phyloP scores from a whole-genome alignment of 768 basidiomycete genomes.

The Lactarius pseudohatsudake region DNA sequence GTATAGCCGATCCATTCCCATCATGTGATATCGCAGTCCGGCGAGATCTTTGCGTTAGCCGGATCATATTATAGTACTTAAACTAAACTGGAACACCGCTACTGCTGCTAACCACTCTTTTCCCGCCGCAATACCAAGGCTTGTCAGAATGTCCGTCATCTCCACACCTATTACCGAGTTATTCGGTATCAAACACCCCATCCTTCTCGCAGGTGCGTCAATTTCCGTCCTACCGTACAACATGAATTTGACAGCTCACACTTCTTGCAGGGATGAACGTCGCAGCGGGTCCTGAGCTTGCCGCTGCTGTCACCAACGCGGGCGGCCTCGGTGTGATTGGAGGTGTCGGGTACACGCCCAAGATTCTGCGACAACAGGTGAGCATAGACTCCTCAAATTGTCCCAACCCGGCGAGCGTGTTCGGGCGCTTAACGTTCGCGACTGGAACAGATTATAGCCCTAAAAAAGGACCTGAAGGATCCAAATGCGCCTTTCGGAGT shows the following conservation, averaged over 20 bases:
- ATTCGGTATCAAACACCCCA: conserved; percentile 86
- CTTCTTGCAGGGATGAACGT: conserved; percentile 59
- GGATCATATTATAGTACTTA: not conserved
- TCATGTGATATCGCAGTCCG: not conserved
- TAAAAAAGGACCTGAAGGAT: conserved; percentile 73
- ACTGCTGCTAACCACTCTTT: not conserved
- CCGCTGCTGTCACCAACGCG: conserved; percentile 92
- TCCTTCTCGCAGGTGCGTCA: conserved; percentile 71
- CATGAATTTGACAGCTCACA: not conserved
- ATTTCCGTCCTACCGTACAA: not conserved
- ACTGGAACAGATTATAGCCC: conserved; percentile 54
- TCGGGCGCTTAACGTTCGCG: no score
- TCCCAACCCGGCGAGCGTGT: no score
- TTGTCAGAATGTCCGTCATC: conserved; percentile 55
- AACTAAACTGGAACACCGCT: not conserved
- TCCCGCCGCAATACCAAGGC: not conserved
- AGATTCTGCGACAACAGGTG: conserved; percentile 76
- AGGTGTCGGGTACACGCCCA: conserved; percentile 83
- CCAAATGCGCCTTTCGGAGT: conserved; percentile 86
- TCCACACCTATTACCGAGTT: conserved; percentile 85
- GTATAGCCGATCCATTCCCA: not conserved
- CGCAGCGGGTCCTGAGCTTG: conserved; percentile 76
- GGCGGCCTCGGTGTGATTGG: conserved; percentile 93
- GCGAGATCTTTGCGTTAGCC: not conserved
- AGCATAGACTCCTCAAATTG: conserved; percentile 17